Evolutionary conservation across 2,329 filamentous ascomycete genomes (phyloP).

Genomic region (Colletotrichum musae): DNA sequence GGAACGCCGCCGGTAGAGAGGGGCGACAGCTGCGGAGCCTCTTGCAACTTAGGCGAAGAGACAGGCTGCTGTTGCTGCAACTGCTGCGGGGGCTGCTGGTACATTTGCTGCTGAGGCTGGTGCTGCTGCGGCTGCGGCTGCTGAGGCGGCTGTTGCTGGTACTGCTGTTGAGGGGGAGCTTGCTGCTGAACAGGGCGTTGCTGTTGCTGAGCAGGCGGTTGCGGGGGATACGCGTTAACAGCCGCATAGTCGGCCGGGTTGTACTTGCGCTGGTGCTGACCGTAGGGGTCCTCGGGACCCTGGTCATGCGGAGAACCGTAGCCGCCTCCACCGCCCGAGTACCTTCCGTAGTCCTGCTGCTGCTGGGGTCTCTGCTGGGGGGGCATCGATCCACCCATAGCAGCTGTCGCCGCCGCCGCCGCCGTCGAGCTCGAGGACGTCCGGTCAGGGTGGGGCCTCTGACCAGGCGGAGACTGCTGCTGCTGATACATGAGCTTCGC

Average conservation of each 20-base stretch:
- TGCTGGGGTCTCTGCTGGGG: conserved; percentile 47
- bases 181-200: conserved; percentile 52
- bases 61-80: conserved; percentile 13
- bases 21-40: conserved; percentile 46
- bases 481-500: conserved; percentile 74
- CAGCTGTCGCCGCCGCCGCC: conserved; percentile 69
- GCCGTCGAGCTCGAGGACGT: conserved; percentile 67
- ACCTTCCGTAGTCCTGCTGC: conserved; percentile 53
- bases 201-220: conserved; percentile 47
- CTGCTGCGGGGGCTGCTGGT: conserved; percentile 48
- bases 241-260: conserved; percentile 84
- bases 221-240: conserved; percentile 64
- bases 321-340: conserved; percentile 48
- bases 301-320: conserved; percentile 46
- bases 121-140: conserved; percentile 45
- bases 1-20: conserved; percentile 41
- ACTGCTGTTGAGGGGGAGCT: conserved; percentile 45
- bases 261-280: conserved; percentile 73
- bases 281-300: conserved; percentile 49
- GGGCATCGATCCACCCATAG: conserved; percentile 67
- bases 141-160: conserved; percentile 46
- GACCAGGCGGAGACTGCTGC: conserved; percentile 62
- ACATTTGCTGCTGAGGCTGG: conserved; percentile 45
- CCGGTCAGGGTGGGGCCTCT: conserved; percentile 68
- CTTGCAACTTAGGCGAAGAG: conserved; percentile 37